Percentiles rank a stretch among this genome's conserved stretches.
Conservation (phyloP, 2,329 filamentous ascomycete genomes). For the Tolypocladium paradoxum region DNA sequence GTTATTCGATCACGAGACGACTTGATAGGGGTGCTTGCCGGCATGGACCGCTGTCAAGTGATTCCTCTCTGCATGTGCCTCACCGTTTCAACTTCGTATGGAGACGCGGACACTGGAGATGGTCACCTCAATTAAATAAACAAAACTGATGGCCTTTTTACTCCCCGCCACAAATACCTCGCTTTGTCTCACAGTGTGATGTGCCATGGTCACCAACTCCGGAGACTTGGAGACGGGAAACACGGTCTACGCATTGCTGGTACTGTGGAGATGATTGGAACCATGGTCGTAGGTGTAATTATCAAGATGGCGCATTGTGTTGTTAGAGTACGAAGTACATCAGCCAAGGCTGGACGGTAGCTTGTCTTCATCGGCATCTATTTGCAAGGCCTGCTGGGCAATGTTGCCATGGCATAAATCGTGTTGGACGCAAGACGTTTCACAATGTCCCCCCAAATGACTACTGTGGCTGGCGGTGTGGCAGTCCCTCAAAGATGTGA, state of each 20-base stretch:
- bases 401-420: not conserved
- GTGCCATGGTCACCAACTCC: no score
- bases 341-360: not conserved
- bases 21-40: conserved; percentile 8
- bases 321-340: not conserved
- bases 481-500: no score
- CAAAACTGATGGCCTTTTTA: conserved; percentile 8
- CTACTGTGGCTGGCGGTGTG: no score
- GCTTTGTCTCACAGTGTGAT: not conserved
- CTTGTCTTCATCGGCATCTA: not conserved
- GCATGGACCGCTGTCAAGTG: conserved; percentile 6
- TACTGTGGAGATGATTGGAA: not conserved
- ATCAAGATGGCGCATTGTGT: not conserved
- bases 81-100: conserved; percentile 2
- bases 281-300: not conserved
- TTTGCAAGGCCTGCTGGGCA: not conserved
- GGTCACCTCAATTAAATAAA: conserved; percentile 9
- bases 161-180: conserved; percentile 1
- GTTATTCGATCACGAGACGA: conserved; percentile 21
- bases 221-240: not conserved
- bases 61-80: conserved; percentile 13
- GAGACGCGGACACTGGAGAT: conserved; percentile 2
- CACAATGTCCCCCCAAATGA: not conserved
- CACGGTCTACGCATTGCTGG: not conserved
- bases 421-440: not conserved